Conservation (phyloP, 371 early-diverging fungal genomes). For the Polyrhizophydium stewartii region DNA sequence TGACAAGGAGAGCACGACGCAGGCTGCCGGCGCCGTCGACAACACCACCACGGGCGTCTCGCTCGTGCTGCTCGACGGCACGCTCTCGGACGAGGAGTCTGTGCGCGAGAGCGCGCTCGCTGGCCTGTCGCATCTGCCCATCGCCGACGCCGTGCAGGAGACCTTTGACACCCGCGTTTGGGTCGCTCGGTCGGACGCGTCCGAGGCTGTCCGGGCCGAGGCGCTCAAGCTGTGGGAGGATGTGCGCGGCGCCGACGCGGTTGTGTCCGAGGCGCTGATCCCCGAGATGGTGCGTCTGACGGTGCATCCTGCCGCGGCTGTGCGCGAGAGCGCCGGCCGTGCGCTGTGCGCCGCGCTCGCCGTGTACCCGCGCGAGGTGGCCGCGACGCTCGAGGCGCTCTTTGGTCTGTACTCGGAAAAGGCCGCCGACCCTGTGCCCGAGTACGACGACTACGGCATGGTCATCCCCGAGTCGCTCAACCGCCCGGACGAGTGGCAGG, state of each 20-base stretch:
- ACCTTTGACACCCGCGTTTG: conserved; percentile 39
- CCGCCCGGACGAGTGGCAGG: conserved; percentile 74
- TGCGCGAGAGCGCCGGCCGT: conserved; percentile 67
- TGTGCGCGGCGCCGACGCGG: conserved; percentile 55
- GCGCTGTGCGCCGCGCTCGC: conserved; percentile 48
- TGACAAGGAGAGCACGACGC: conserved; percentile 2
- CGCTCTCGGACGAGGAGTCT: conserved; percentile 65
- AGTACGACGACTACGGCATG: conserved; percentile 89
- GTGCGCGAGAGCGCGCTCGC: conserved; percentile 77
- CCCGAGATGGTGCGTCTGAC: conserved; percentile 4
- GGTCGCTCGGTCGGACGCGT: conserved; percentile 44
- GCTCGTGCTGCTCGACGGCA: conserved; percentile 59
- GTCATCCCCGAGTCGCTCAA: conserved; percentile 80
- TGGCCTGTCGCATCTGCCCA: conserved; percentile 57
- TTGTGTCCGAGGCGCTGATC: conserved; percentile 35
- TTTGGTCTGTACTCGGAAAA: conserved; percentile 29
- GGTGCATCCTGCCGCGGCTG: conserved; percentile 54
- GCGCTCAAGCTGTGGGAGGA: conserved; percentile 73
- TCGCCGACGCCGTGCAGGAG: conserved; percentile 9
- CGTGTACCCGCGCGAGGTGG: conserved; percentile 15
- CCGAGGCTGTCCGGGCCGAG: conserved; percentile 59
- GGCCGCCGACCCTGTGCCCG: conserved; percentile 76
- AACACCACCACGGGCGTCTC: conserved; percentile 18
- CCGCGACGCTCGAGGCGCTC: conserved; percentile 20
- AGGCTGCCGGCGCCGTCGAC: conserved; percentile 5